Evolutionary conservation across 2,329 filamentous ascomycete genomes (phyloP), one percentile per base, ranked within the genome.

Genomic region (Chrysosporium keratinophilum): DNA sequence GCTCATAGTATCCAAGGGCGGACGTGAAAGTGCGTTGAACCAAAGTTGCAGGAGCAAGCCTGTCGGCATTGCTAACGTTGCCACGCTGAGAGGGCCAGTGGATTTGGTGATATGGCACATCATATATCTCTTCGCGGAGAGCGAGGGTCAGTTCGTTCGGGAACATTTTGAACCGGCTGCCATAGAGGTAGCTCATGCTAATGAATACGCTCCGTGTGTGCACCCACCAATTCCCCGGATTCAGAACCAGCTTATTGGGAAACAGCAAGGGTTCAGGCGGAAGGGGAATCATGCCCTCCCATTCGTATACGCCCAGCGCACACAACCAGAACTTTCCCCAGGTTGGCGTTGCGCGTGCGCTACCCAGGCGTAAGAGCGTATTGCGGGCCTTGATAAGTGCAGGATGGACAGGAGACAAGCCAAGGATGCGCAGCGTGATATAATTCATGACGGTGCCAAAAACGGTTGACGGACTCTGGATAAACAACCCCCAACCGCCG

Each of bases 261-360:
- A 40, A 12, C n/a, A 55, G 47, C 41, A 17, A 51, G 1, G 53
- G 14, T 19, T 55, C 53, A 6, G 53, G 39, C 10, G 47, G 19
- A 9, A 20, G 19, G 3, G 53, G 53, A n/a, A 23, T 51, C 11
- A 55, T 28, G 33, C n/a, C 23, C 20, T 55, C 53, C 53, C 53
- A 55, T 20, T 55, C 23, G 5, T 28, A 34, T 10, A 45, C 47
- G 7, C 53, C 53, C 41, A 55, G 5, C 34, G 39, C 19, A 40
- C 14, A 17, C 11, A 55, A n/a, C 54, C 54, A 55, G 35, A 55
- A 55, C 35, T 55, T 55, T 9, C 14, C 17, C 53, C 53, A 55
- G 20, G n/a, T 17, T 3, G 53, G 53, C 3, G 34, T 15, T 11
- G n/a, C 11, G 6, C 9, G 28, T 5, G 53, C 53, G 3, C 53